Evolutionary conservation across 129 eudicot species (phyloP), one percentile per base, ranked within the genome.

Genomic region (Saussurea involucrata): DNA sequence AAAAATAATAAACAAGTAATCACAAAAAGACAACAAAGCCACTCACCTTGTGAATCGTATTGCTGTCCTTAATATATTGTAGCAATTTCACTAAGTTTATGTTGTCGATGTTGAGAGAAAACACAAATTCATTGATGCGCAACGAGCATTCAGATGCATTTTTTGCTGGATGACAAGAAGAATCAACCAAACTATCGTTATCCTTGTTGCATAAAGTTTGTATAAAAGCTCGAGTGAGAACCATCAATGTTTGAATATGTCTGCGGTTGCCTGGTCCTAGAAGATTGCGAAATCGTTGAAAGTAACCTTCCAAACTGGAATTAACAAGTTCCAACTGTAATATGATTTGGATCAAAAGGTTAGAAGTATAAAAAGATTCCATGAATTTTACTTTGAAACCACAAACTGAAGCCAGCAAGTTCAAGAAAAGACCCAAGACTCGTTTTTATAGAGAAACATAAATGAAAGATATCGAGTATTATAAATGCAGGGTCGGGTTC

Each of bases 241-340:
- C 78, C 89, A 87, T 86, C 88, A 94, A 65, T 24, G 90, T 94
- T 82, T 94, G 98, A 55, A 94, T 91, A 83, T 94, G 91, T 83
- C 97, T 94, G 49, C 98, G 88, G 71, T 94, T 94, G 55, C 98
- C 93, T 27, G 98, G 90, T 68, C 98, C 98, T 66, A 94, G 82
- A 21, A 92, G 86, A 85, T 84, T 87, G 68, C 85, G 76, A 76
- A 94, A 94, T 37, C 89, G 84, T 75, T 79, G 87, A 32, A 89
- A 86, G 78, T 94, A 94, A 68, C 84, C 87, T 83, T 87, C 88
- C 77, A 94, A 85, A 63, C 89, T 84, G 69, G 88, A 82, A 85
- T 87, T 84, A 74, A 94, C 88, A 72, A 66, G 80, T 61, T 91
- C 90, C 97, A 94, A 83, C 98, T 91, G 97, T 66, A 79, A 78